Evolutionary conservation across 257 asterid genomes (phyloP), one percentile per base, ranked within the genome.

Genomic region (Gentiana straminea): DNA sequence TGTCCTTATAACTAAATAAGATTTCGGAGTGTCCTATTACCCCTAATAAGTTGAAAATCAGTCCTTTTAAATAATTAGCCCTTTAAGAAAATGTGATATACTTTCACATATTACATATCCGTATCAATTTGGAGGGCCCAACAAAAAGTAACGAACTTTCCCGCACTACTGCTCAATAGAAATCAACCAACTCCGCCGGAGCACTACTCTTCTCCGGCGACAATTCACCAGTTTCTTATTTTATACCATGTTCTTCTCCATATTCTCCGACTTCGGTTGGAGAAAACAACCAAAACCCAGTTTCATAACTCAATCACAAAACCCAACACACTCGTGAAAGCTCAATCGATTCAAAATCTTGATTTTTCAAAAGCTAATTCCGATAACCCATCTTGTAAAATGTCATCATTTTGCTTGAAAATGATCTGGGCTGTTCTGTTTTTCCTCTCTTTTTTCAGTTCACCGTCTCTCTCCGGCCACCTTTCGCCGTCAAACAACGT

Each of bases 401-500:
- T 38, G 33, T 49, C 43, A 13, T 50, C 60, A 38, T 55, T 61
- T 41, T 54, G 69, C 39, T 55, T 49, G 54, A 71, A 54, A 7
- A 59, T 71, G 60, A 2, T 68, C 67, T 62, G 56, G 55, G 46
- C 43, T 35, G 33, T 38, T 51, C 43, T 60, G 13, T 6, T 73
- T 58, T 32, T 71, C 60, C 33, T 79, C 57, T 33, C 51, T 57
- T 60, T 60, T 53, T 45, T 52, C 49, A 53, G 51, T 57, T 72
- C 73, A 52, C 65, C 70, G 44, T 68, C 83, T 4, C n/a, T 48
- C 61, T 72, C 81, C 15, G 13, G 34, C 33, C 60, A 56, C 8
- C 64, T 58, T 32, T 60, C 45, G 33, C 80, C 77, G 35, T 37
- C 75, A 4, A 64, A 62, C 69, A 76, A 77, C 47, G 66, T 86